Conservation (phyloP, 257 asterid species). For the Leptodermis oblonga region DNA sequence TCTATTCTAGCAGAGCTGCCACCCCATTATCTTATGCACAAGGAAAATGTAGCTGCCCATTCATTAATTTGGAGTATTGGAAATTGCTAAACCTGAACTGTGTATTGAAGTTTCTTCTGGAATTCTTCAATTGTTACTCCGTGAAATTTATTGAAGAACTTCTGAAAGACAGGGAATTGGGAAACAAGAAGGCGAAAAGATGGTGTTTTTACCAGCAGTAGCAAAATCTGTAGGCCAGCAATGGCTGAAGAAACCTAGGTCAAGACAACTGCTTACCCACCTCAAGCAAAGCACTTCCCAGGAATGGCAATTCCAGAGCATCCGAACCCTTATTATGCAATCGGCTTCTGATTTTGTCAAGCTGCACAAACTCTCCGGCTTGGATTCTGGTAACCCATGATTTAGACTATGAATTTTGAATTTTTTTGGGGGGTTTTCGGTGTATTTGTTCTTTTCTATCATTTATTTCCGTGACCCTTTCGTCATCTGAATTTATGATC, state of each 20-base stretch:
- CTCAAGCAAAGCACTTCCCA: too few relatives aligned
- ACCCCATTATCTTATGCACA: too few relatives aligned
- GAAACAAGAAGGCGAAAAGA: conserved; percentile 4
- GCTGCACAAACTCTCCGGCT: conserved; percentile 49
- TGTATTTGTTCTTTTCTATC: neutral
- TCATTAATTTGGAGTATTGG: too few relatives aligned
- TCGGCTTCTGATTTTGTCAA: conserved; percentile 66
- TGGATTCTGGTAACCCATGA: conserved; percentile 56
- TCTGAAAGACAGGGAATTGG: neutral
- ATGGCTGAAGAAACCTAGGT: conserved; percentile 29
- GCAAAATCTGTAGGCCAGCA: conserved; percentile 36
- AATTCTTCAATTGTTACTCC: too few relatives aligned
- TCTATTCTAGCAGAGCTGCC: too few relatives aligned
- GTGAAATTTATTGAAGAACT: too few relatives aligned
- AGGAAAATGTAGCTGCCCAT: too few relatives aligned
- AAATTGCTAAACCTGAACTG: too few relatives aligned
- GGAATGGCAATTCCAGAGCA: conserved; percentile 35
- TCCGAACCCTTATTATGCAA: conserved; percentile 61
- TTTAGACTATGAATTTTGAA: neutral
- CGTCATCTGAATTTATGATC: neutral
- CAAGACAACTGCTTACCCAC: conserved; percentile 16
- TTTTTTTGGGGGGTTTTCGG: too few relatives aligned
- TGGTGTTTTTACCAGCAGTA: conserved; percentile 32
- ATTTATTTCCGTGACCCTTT: neutral
- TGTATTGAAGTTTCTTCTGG: too few relatives aligned